Base-by-base conservation (phyloP, 495 filamentous ascomycete species). In the Melanomma pulvis-pyrius region DNA sequence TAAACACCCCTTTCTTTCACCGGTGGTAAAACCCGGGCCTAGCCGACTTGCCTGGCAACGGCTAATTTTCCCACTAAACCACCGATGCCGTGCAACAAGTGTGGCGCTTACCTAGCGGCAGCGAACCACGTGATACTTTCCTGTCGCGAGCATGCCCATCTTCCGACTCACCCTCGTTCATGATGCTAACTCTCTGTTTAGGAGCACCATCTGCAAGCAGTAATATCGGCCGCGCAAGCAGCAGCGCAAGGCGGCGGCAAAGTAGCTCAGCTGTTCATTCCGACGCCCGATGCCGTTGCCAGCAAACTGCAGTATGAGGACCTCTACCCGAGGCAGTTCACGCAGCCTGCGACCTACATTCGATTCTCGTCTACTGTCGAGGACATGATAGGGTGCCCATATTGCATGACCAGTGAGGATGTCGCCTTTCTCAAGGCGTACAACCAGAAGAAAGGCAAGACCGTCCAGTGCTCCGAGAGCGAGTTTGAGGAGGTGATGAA, bases 181-280 rank as follows among this genome's bases (percentile, higher is more conserved):
- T 25, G 21, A 21, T 57, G 60, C 53, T 63, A 30, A 60, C 62
- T 9, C n/a, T 36, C 30, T 51, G n/a, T 54, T 62, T 81, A 98
- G 96, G 94, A 98, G 89, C 92, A 94, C 81, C 94, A 98, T 89
- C 84, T 98, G 66, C 94, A 98, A 83, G 90, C 88, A 54, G 91
- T 92, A 49, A 92, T 98, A 61, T 89, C 87, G 71, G 89, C 87
- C 41, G 82, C 86, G 60, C 81, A 86, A 56, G 89, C 90, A 41
- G 78, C 79, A 26, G 85, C 84, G 13, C 50, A 54, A 30, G 82
- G 82, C 48, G 87, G 87, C 57, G 90, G 87, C 50, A 92, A 93
- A 80, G 86, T 83, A 71, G 83, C 84, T 62, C 82, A 87, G 67
- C 83, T 88, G 49, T 87, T 90, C 69, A 92, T 98, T 71, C 94